A percentile compares a stretch with the other conserved stretches of the same genome.
These are phyloP conservation scores for Diaporthe citriasiana DNA, from an alignment of 2,329 filamentous ascomycete genomes.

Conservation along the genomic window DNA sequence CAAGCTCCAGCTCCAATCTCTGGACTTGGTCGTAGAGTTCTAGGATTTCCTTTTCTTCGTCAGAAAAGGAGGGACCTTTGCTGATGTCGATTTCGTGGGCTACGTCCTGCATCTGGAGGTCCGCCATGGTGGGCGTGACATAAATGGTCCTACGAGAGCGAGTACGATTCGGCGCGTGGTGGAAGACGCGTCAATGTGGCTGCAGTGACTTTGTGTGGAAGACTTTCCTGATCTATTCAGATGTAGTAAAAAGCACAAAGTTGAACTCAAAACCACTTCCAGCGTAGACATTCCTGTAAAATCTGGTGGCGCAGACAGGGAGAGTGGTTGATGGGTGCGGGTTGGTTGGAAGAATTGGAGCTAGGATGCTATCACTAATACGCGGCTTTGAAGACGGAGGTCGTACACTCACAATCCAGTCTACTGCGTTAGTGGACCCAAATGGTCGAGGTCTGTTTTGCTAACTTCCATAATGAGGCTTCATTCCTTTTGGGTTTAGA, in stretches of 20 bases:
- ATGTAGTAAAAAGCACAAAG: not conserved
- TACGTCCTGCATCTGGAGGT: conserved; percentile 44
- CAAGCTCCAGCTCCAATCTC: conserved; percentile 79
- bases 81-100: conserved; percentile 49
- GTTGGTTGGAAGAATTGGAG: not conserved
- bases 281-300: not conserved
- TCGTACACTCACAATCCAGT: not conserved
- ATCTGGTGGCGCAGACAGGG: conserved; percentile 1
- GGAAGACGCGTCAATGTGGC: conserved; percentile 18
- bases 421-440: not conserved
- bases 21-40: conserved; percentile 79
- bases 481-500: not conserved
- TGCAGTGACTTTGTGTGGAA: not conserved
- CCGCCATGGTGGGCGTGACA: conserved; percentile 44
- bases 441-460: not conserved
- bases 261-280: not conserved
- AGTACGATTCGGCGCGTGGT: not conserved
- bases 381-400: not conserved
- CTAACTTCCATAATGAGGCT: not conserved
- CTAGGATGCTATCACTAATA: conserved; percentile 7
- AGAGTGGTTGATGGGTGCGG: not conserved
- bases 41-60: conserved; percentile 75
- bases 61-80: conserved; percentile 64
- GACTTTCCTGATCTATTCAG: not conserved
- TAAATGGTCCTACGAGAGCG: not conserved